Evolutionary conservation across 1,284 basidiomycete species (phyloP).

Genomic region (Amylostereum areolatum): DNA sequence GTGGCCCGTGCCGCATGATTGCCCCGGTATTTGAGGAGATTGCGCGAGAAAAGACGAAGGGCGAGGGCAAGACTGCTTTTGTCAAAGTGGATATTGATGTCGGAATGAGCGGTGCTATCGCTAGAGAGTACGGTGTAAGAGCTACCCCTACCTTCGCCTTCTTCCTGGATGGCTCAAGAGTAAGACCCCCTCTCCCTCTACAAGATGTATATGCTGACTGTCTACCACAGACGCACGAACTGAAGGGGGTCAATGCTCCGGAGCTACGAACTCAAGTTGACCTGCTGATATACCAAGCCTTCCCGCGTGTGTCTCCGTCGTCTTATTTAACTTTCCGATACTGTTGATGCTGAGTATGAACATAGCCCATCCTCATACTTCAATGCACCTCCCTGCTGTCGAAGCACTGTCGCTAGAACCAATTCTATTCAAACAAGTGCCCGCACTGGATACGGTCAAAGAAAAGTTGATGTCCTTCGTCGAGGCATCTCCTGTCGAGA

Average conservation of each 20-base stretch:
- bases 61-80: slow-evolving; percentile 49
- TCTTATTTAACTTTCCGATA: background rate
- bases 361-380: slow-evolving; percentile 70
- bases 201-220: slow-evolving; percentile 30
- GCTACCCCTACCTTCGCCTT: slow-evolving; percentile 85
- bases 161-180: slow-evolving; percentile 70
- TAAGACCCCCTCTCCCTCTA: too few relatives aligned
- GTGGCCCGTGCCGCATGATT: slow-evolving; percentile 57
- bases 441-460: slow-evolving; percentile 59
- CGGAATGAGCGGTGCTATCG: slow-evolving; percentile 56
- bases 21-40: slow-evolving; percentile 58
- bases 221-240: slow-evolving; percentile 48
- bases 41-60: slow-evolving; percentile 33
- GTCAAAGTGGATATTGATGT: slow-evolving; percentile 76
- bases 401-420: slow-evolving; percentile 65
- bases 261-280: slow-evolving; percentile 70
- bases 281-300: slow-evolving; percentile 66
- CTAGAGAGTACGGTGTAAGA: slow-evolving; percentile 59
- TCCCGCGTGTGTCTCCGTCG: slow-evolving; percentile 56
- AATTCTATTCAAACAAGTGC: slow-evolving; percentile 71
- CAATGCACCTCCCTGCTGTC: slow-evolving; percentile 54
- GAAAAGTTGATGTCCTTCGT: slow-evolving; percentile 64
- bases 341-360: background rate
- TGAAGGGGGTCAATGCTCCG: slow-evolving; percentile 66
- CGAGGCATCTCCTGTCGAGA: slow-evolving; percentile 31